These are phyloP conservation scores for Russula vinacea DNA, from an alignment of 768 basidiomycete species.

Conservation along the genomic window DNA sequence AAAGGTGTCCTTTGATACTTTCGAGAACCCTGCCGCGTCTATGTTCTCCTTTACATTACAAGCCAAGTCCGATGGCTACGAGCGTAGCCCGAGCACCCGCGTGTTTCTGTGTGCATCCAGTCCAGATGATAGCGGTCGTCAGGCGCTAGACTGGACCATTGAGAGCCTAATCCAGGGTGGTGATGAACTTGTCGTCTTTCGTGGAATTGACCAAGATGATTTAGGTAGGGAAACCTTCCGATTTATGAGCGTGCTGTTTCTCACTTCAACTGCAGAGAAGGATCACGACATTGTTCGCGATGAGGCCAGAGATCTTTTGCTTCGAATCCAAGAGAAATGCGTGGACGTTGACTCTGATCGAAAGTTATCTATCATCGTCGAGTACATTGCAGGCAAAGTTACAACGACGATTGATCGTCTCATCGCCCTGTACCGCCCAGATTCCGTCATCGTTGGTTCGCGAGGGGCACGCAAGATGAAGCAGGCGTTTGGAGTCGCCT, in stretches of 20 bases:
- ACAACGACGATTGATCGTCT: slow-evolving; percentile 88
- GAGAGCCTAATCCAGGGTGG: slow-evolving; percentile 81
- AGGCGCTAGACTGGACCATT: slow-evolving; percentile 92
- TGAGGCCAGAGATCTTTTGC: slow-evolving; percentile 82
- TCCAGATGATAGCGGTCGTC: slow-evolving; percentile 79
- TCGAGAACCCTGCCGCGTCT: slow-evolving; percentile 72
- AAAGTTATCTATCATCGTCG: slow-evolving; percentile 88
- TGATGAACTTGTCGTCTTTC: slow-evolving; percentile 88
- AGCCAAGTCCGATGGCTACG: slow-evolving; percentile 81
- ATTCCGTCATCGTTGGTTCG: slow-evolving; percentile 90
- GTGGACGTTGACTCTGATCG: slow-evolving; percentile 73
- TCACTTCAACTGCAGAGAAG: slow-evolving; percentile 48
- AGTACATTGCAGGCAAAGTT: slow-evolving; percentile 89
- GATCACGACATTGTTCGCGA: slow-evolving; percentile 76
- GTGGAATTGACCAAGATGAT: slow-evolving; percentile 86
- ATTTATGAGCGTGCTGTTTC: background rate
- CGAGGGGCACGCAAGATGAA: slow-evolving; percentile 62
- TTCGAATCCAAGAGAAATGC: slow-evolving; percentile 73
- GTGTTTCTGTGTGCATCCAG: slow-evolving; percentile 89
- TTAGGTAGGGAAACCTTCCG: slow-evolving; percentile 49
- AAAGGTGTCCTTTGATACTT: slow-evolving; percentile 85
- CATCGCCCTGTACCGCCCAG: slow-evolving; percentile 87
- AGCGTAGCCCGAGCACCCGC: slow-evolving; percentile 69
- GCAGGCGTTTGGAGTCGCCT: slow-evolving; percentile 51
- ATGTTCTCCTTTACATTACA: slow-evolving; percentile 88